phyloP scores from a whole-genome alignment of 768 basidiomycete species.

The Lactarius trivialis region DNA sequence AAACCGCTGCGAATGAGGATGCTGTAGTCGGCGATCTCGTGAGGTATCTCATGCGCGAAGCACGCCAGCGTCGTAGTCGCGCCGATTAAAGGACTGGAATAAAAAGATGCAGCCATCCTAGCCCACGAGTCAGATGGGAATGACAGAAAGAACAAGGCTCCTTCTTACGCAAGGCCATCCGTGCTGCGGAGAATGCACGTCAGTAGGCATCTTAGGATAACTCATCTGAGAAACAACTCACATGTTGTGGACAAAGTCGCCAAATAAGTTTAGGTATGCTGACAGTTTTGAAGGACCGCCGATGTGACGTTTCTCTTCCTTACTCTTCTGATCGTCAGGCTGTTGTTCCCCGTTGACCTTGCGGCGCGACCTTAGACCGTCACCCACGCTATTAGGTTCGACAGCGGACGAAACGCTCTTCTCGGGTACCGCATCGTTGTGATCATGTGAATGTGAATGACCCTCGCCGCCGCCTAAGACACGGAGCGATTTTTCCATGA shows the following conservation, averaged over 20 bases:
- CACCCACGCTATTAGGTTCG: slow-evolving; percentile 34
- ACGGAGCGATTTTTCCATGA: slow-evolving; percentile 88
- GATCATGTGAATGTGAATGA: slow-evolving; percentile 56
- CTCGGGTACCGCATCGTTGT: slow-evolving; percentile 26
- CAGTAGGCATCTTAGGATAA: slow-evolving; percentile 20
- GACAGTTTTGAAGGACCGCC: slow-evolving; percentile 74
- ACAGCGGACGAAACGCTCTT: slow-evolving; percentile 42
- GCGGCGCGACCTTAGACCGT: slow-evolving; percentile 40
- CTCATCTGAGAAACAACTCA: slow-evolving; percentile 31
- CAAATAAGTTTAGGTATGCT: slow-evolving; percentile 88
- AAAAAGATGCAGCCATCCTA: slow-evolving; percentile 95
- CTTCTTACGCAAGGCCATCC: slow-evolving; percentile 84
- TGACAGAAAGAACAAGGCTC: slow-evolving; percentile 24
- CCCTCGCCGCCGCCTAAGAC: slow-evolving; percentile 62
- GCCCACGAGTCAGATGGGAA: slow-evolving; percentile 4
- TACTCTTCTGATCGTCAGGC: slow-evolving; percentile 22
- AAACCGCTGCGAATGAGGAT: slow-evolving; percentile 87
- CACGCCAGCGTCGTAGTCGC: slow-evolving; percentile 94
- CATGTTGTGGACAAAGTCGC: slow-evolving; percentile 95
- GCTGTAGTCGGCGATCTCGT: slow-evolving; percentile 97
- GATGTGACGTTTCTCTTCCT: slow-evolving; percentile 26
- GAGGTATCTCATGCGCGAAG: slow-evolving; percentile 92
- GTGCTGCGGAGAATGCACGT: slow-evolving; percentile 46
- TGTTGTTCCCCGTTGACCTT: slow-evolving; percentile 24
- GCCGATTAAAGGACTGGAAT: slow-evolving; percentile 88